These are phyloP conservation scores for Russula brevipes DNA, from an alignment of 768 basidiomycete genomes.

Conservation along the genomic window DNA sequence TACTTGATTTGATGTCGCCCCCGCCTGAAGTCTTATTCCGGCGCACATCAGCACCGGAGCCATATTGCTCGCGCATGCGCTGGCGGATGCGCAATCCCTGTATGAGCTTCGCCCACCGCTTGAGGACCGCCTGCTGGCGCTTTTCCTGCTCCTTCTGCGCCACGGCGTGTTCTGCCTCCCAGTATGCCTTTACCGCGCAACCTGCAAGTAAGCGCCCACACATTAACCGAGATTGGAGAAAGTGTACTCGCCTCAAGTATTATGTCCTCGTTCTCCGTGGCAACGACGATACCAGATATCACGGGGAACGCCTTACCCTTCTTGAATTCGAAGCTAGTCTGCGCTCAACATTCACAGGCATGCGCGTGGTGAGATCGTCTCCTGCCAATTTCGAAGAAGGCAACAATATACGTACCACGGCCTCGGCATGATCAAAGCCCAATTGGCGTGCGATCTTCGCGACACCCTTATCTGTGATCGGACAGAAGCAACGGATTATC, in stretches of 20 bases:
- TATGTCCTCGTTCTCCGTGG: slow-evolving; percentile 67
- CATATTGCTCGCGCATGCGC: slow-evolving; percentile 77
- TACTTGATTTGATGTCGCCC: background rate
- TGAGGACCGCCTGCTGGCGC: slow-evolving; percentile 72
- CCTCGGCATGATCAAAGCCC: slow-evolving; percentile 88
- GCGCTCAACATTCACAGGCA: slow-evolving; percentile 5
- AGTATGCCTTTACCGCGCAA: slow-evolving; percentile 59
- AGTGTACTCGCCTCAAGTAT: slow-evolving; percentile 59
- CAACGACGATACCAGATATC: slow-evolving; percentile 81
- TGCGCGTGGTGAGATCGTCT: background rate
- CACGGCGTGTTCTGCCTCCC: slow-evolving; percentile 72
- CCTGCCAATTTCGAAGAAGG: background rate
- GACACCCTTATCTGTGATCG: slow-evolving; percentile 53
- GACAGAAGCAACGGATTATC: background rate
- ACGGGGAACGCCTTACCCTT: slow-evolving; percentile 85
- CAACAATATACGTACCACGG: slow-evolving; percentile 63
- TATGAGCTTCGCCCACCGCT: slow-evolving; percentile 83
- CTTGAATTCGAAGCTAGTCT: slow-evolving; percentile 97
- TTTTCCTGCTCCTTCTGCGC: slow-evolving; percentile 73
- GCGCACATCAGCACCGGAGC: slow-evolving; percentile 6
- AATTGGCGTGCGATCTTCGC: slow-evolving; percentile 85
- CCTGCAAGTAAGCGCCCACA: background rate
- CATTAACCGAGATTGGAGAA: background rate
- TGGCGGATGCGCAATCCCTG: slow-evolving; percentile 84
- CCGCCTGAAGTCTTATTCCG: background rate